Conservation (phyloP, 164 flowering plant species). For the Platanus orientalis region DNA sequence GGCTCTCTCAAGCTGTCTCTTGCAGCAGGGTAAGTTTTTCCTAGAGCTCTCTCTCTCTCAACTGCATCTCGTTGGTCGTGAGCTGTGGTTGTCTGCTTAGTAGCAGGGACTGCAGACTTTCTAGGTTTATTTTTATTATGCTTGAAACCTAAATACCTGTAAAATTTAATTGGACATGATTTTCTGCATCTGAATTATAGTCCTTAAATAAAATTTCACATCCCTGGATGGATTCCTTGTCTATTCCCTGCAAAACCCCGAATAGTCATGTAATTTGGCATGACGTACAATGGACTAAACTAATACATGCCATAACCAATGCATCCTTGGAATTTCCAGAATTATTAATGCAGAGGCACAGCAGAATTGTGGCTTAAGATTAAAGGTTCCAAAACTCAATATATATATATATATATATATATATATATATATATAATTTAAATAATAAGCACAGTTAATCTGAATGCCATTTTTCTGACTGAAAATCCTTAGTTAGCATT, state of each 20-base stretch:
- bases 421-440: no score
- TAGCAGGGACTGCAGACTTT: not conserved
- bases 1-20: constrained; percentile 73
- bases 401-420: no score
- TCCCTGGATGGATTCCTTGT: no score
- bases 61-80: not conserved
- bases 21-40: constrained; percentile 60
- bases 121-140: not conserved
- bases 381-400: no score
- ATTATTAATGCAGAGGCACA: no score
- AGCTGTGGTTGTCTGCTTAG: not conserved
- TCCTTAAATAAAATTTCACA: not conserved
- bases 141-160: not conserved
- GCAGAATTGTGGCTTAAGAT: no score
- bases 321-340: no score
- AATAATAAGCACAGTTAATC: no score
- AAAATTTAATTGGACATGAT: not conserved
- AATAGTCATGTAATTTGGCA: no score
- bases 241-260: no score
- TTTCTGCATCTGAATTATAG: not conserved
- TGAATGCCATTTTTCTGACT: not conserved
- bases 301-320: not conserved
- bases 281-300: not conserved
- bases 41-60: not conserved
- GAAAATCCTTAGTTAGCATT: not conserved